These are phyloP conservation scores for Erysimum cheiri DNA, from an alignment of 441 rosid genomes.

Conservation along the genomic window DNA sequence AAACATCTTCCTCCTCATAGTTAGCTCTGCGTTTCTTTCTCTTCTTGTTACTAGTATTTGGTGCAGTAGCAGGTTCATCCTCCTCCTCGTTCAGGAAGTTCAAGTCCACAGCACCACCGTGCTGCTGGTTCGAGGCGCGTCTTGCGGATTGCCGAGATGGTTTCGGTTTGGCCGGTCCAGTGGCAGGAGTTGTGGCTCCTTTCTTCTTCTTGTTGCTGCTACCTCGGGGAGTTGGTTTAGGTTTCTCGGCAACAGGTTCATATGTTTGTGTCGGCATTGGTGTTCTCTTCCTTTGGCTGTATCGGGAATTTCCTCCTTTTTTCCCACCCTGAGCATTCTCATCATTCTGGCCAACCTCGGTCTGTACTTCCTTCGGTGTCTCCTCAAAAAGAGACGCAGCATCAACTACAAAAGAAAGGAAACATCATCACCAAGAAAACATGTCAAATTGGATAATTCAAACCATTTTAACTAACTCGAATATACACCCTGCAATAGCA, in stretches of 20 bases:
- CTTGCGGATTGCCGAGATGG: slow-evolving; percentile 47
- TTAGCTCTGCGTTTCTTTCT: slow-evolving; percentile 52
- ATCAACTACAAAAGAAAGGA: slow-evolving; percentile 38
- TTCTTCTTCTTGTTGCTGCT: slow-evolving; percentile 52
- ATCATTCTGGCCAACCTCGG: slow-evolving; percentile 36
- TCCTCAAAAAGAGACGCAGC: slow-evolving; percentile 43
- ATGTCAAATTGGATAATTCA: neutral
- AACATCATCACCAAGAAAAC: neutral
- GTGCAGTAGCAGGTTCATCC: slow-evolving; percentile 33
- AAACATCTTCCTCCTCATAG: slow-evolving; percentile 53
- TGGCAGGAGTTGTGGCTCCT: slow-evolving; percentile 40
- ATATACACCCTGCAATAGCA: neutral
- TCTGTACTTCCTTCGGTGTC: slow-evolving; percentile 44
- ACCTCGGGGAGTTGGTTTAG: slow-evolving; percentile 42
- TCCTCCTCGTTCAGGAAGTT: slow-evolving; percentile 44
- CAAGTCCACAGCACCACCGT: slow-evolving; percentile 42
- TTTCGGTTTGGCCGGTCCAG: slow-evolving; percentile 44
- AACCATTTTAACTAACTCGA: neutral
- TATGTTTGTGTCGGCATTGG: slow-evolving; percentile 33
- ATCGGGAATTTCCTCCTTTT: slow-evolving; percentile 42
- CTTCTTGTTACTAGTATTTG: slow-evolving; percentile 45
- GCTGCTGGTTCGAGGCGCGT: slow-evolving; percentile 34
- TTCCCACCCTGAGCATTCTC: slow-evolving; percentile 36
- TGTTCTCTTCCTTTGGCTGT: slow-evolving; percentile 43
- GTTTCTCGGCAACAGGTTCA: slow-evolving; percentile 32